A percentile compares a stretch with the other conserved stretches of the same genome.
These are phyloP conservation scores for Stagonosporopsis rhizophila DNA, from an alignment of 2,329 filamentous ascomycete genomes.

Conservation along the genomic window DNA sequence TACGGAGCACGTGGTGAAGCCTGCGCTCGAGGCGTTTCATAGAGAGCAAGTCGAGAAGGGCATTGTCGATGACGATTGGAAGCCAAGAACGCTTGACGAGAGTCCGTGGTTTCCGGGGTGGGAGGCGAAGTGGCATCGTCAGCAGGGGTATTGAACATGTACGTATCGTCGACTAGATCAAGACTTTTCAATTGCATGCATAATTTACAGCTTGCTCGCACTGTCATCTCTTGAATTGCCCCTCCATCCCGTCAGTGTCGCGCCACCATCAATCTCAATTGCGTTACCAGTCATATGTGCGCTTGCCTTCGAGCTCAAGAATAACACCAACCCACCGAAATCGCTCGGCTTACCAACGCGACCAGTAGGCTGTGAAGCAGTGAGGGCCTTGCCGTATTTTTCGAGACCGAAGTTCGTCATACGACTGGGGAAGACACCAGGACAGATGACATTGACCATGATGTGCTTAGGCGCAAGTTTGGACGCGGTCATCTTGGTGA, in stretches of 20 bases:
- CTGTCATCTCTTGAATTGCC: constrained; percentile 29
- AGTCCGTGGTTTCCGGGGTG: constrained; percentile 79
- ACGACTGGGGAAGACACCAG: constrained; percentile 59
- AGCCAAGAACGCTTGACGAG: constrained; percentile 73
- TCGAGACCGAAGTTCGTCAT: constrained; percentile 63
- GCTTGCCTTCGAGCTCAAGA: constrained; percentile 49
- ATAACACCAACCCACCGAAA: constrained; percentile 56
- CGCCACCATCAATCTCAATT: constrained; percentile 58
- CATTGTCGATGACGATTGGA: constrained; percentile 67
- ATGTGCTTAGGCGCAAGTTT: constrained; percentile 61
- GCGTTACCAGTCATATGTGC: constrained; percentile 58
- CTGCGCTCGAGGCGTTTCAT: constrained; percentile 68
- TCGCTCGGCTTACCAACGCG: constrained; percentile 57
- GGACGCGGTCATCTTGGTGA: constrained; percentile 59
- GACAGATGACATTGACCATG: constrained; percentile 57
- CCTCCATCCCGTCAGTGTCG: constrained; percentile 53
- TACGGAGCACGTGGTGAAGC: constrained; percentile 74
- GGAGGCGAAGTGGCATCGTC: constrained; percentile 74
- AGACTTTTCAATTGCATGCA: neutral
- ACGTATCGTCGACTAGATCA: neutral
- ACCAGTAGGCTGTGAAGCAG: constrained; percentile 55
- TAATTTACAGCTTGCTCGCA: constrained; percentile 39
- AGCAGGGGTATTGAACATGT: constrained; percentile 63
- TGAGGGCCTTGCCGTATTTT: constrained; percentile 57
- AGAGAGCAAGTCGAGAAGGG: constrained; percentile 71